Conservation (phyloP, 495 filamentous ascomycete genomes). For the Aspergillus incahuasiensis region DNA sequence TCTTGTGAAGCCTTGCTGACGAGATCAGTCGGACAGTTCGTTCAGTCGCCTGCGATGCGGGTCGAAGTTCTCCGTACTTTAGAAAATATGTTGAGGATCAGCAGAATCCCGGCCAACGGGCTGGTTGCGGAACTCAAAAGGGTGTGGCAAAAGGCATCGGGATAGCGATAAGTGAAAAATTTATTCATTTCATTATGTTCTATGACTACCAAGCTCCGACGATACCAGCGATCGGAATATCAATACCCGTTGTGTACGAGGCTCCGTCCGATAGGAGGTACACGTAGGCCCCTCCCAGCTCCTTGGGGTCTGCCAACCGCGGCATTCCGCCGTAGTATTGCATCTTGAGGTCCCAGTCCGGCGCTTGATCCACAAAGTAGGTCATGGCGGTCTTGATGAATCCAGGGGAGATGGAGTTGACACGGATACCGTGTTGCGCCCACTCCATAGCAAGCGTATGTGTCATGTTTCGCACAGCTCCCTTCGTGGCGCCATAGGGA, state of each 20-base stretch:
- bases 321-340: conserved; percentile 38
- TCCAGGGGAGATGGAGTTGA: conserved; percentile 26
- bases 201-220: conserved; percentile 32
- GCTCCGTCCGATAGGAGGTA: conserved; percentile 24
- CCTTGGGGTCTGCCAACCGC: conserved; percentile 22
- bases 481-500: conserved; percentile 20
- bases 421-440: conserved; percentile 32
- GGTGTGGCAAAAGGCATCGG: background rate
- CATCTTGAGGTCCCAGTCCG: conserved; percentile 25
- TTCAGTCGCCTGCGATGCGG: conserved; percentile 7
- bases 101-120: conserved; percentile 6
- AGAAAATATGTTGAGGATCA: conserved; percentile 10
- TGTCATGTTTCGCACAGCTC: conserved; percentile 15
- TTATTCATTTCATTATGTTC: background rate
- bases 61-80: conserved; percentile 1
- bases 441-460: conserved; percentile 38
- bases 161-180: background rate
- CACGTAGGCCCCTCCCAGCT: conserved; percentile 28
- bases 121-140: conserved; percentile 9
- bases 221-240: conserved; percentile 32
- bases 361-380: conserved; percentile 12
- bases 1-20: background rate
- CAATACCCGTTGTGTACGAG: conserved; percentile 29
- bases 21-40: conserved; percentile 6
- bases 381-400: conserved; percentile 21